Evolutionary conservation across 2,329 filamentous ascomycete genomes (phyloP).

Genomic region (Myriangium duriaei): DNA sequence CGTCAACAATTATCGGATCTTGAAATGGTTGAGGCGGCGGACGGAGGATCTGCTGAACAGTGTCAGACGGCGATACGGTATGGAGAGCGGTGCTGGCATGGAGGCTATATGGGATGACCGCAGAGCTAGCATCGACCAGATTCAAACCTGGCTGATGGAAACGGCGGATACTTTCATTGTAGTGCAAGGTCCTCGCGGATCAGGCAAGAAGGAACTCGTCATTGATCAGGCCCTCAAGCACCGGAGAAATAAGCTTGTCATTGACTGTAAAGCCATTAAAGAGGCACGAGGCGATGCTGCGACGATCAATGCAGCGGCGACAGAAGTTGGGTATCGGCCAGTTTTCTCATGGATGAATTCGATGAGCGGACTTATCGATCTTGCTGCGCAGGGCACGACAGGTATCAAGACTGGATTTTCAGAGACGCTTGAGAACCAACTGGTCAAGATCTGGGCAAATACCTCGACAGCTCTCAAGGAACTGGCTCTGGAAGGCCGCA

Average conservation of each 20-base stretch:
- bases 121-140: constrained; percentile 65
- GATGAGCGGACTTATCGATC: constrained; percentile 79
- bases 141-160: constrained; percentile 77
- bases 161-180: constrained; percentile 87
- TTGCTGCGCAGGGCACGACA: constrained; percentile 86
- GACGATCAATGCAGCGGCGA: constrained; percentile 70
- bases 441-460: constrained; percentile 80
- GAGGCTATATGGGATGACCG: constrained; percentile 80
- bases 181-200: constrained; percentile 81
- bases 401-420: constrained; percentile 91
- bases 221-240: constrained; percentile 66
- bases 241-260: constrained; percentile 63
- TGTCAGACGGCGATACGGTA: constrained; percentile 38
- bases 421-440: constrained; percentile 77
- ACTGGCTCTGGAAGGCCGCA: constrained; percentile 57
- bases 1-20: constrained; percentile 58
- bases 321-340: constrained; percentile 77
- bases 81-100: constrained; percentile 55
- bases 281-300: constrained; percentile 79
- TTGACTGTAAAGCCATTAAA: constrained; percentile 88
- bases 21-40: constrained; percentile 70
- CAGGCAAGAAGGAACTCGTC: constrained; percentile 79
- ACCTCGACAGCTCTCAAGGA: constrained; percentile 66
- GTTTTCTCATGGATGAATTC: constrained; percentile 96
- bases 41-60: constrained; percentile 47